Base-by-base conservation (phyloP, 1,284 basidiomycete species). In the Erythrobasidium hasegawianum region DNA sequence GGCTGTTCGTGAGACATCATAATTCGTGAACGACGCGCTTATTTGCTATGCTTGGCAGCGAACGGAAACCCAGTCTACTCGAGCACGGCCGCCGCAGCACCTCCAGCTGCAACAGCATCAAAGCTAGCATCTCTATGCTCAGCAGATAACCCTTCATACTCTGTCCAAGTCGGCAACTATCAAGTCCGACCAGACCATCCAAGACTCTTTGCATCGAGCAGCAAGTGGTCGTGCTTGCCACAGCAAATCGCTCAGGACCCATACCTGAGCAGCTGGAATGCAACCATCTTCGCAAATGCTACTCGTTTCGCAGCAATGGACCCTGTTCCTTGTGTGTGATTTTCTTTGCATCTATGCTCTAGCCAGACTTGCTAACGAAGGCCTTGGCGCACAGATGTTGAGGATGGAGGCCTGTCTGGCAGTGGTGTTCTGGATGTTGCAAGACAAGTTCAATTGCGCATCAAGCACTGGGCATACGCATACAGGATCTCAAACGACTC, bases 391-490 rank as follows among this genome's bases (percentile, higher is more conserved):
- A 24, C 14, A 47, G 96, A 96, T 76, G 78, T 80, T 69, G 77
- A 85, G 75, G 94, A 97, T 75, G 87, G 89, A 50, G 83, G 82
- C 70, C 81, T 79, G 26, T 65, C 66, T 18, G 81, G 81, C 38
- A 95, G 89, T 68, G 96, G 96, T 78, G 92, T 97, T 40, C 83
- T 99, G 59, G 96, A 99, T 76, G 86, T 87, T 71, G 87, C 92
- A 27, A 87, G 96, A 72, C 84, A 89, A 76, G 82, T 96, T 74
- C 97, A 98, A 79, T 82, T 87, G 80, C 84, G 90, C 68, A 81
- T 97, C 78, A 97, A 97, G 80, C 89, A 90, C 40, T 96, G 90
- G 74, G 85, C 87, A 0, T 99, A 97, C 76, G 92, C 83, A 24
- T 97, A 89, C 78, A 86, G 86, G 65, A 85, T 97, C 83, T 88